phyloP scores from a whole-genome alignment of 352 stramenopile species.

The Thalassiosira delicatula region DNA sequence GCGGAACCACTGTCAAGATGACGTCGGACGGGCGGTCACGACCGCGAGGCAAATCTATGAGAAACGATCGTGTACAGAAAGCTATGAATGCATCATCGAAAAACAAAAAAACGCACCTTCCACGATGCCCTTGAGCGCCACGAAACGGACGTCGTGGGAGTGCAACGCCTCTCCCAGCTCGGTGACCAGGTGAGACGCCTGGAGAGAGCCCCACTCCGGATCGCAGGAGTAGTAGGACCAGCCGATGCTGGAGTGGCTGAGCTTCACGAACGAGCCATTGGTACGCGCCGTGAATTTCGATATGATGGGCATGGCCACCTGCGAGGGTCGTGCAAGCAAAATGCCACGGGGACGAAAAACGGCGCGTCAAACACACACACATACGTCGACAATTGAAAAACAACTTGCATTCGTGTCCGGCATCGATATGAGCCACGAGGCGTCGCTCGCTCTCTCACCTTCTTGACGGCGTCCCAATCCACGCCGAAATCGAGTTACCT shows the following conservation, averaged over 20 bases:
- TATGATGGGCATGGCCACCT: constrained; percentile 90
- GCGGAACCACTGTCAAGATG: constrained; percentile 87
- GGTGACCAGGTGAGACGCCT: constrained; percentile 90
- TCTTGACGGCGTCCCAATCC: constrained; percentile 91
- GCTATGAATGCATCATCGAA: too few relatives aligned
- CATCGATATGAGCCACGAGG: too few relatives aligned
- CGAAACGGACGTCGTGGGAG: constrained; percentile 82
- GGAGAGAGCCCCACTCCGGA: constrained; percentile 94
- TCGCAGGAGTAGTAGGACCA: constrained; percentile 98
- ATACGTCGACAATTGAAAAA: too few relatives aligned
- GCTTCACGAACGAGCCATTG: constrained; percentile 92
- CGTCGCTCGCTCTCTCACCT: constrained; percentile 72
- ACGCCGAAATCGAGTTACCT: constrained; percentile 85
- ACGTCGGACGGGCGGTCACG: neutral
- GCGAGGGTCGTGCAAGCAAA: neutral
- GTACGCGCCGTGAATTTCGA: constrained; percentile 94
- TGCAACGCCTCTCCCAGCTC: constrained; percentile 83
- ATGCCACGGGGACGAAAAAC: constrained; percentile 9
- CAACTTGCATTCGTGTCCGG: too few relatives aligned
- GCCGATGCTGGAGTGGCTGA: constrained; percentile 92
- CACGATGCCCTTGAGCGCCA: constrained; percentile 89
- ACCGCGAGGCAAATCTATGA: too few relatives aligned
- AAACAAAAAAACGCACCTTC: constrained; percentile 81
- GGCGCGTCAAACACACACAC: constrained; percentile 9
- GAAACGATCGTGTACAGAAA: too few relatives aligned